Evolutionary conservation across 352 stramenopile species (phyloP), one percentile per base, ranked within the genome.

Genomic region (Nannochloropsis limnetica): DNA sequence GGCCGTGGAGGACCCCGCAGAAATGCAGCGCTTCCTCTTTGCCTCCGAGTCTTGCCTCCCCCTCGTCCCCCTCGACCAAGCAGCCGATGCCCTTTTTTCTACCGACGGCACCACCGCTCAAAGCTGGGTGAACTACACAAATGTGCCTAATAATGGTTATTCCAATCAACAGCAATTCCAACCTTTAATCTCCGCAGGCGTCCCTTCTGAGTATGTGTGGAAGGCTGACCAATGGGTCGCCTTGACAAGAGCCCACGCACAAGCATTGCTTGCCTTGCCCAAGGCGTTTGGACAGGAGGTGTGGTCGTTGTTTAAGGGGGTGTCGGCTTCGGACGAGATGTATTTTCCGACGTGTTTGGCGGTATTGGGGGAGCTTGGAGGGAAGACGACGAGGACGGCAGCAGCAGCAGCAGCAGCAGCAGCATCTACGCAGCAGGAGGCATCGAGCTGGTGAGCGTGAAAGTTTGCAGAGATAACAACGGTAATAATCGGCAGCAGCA

Each of bases 321-420:
- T 83, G 25, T 49, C 45, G n/a, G 82, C 82, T 1, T 81, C 45
- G n/a, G 82, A 84, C 80, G 82, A 84, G 74, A 84, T 84, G 82
- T 83, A 83, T 37, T 68, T 84, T 31, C 45, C 82, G n/a, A 83
- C 74, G 1, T 68, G 44, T 23, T 32, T 84, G 31, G n/a, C 23
- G 4, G 20, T 84, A 6, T 28, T 83, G n/a, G 82, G 82, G 15
- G 82, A 83, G 74, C 31, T 84, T 9, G 61, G 61, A 31, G 2
- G 9, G 22, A 67, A n/a, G n/a, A 49, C 37, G 1, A 49, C 37
- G 37, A 0, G 17, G 17, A 49, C 17, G 37, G 37, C 37, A 49
- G 37, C 37, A n/a, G n/a, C n/a, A n/a, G n/a, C n/a, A n/a, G n/a
- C n/a, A n/a, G n/a, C n/a, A n/a, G n/a, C n/a, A n/a, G n/a, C n/a